Percentiles rank a stretch among this genome's conserved stretches.
Conservation (phyloP, 2,329 filamentous ascomycete species). For the Colletotrichum gloeosporioides region DNA sequence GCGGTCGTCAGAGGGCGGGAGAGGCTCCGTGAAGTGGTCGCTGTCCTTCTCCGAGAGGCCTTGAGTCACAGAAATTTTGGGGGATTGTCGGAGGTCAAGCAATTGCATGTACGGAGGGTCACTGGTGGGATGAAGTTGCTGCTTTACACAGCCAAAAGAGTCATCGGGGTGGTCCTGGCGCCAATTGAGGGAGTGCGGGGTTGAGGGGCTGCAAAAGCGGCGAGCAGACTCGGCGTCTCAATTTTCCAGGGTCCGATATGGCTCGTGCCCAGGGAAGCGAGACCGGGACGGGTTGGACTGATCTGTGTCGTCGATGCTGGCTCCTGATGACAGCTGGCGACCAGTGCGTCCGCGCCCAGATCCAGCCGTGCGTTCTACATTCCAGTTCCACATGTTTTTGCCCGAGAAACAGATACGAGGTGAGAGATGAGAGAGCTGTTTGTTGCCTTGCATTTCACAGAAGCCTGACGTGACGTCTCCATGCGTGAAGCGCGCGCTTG, state of each 20-base stretch:
- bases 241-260: slow-evolving; percentile 22
- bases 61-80: slow-evolving; percentile 50
- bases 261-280: background rate
- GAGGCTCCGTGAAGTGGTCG: slow-evolving; percentile 4
- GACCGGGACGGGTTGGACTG: background rate
- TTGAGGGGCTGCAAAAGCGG: slow-evolving; percentile 20
- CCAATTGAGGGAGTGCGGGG: slow-evolving; percentile 1
- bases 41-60: slow-evolving; percentile 16
- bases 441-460: background rate
- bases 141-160: background rate
- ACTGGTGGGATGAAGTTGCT: slow-evolving; percentile 15
- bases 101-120: slow-evolving; percentile 7
- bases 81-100: slow-evolving; percentile 14
- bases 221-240: slow-evolving; percentile 15
- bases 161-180: background rate
- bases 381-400: background rate
- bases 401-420: background rate
- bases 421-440: background rate
- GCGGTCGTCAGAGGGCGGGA: slow-evolving; percentile 14
- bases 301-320: background rate
- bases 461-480: background rate
- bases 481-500: background rate
- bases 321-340: slow-evolving; percentile 5
- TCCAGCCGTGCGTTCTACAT: background rate
- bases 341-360: background rate